phyloP scores from a whole-genome alignment of 2,329 filamentous ascomycete species.

The Emmonsia crescens region DNA sequence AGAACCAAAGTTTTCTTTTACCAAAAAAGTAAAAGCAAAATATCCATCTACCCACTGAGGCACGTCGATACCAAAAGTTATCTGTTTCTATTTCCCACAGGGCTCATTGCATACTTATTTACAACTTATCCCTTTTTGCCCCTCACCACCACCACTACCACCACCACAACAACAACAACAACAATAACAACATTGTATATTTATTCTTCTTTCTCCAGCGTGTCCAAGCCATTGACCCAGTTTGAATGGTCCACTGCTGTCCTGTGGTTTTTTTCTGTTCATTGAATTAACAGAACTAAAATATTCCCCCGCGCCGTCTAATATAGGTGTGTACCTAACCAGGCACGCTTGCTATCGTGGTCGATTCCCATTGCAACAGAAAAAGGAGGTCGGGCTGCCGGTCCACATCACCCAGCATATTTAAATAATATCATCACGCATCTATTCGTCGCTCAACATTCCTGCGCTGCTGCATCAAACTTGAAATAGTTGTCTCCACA shows the following conservation, averaged over 20 bases:
- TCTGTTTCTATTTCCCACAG: not conserved
- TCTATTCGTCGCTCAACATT: not conserved
- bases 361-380: constrained; percentile 5
- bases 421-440: not conserved
- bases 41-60: not conserved
- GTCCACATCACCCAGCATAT: constrained; percentile 2
- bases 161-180: too few species aligned
- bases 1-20: not conserved
- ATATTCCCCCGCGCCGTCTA: not conserved
- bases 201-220: not conserved
- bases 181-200: not conserved
- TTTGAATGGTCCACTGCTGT: not conserved
- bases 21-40: not conserved
- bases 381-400: not conserved
- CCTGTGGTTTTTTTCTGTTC: not conserved
- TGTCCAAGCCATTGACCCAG: not conserved
- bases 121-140: too few species aligned
- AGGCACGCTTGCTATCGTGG: constrained; percentile 3
- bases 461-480: not conserved
- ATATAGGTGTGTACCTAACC: not conserved
- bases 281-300: not conserved
- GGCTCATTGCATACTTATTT: too few species aligned
- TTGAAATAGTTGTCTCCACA: not conserved
- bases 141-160: too few species aligned
- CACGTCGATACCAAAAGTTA: not conserved